phyloP scores from a whole-genome alignment of 2,329 filamentous ascomycete genomes.

The Pyrenophora teres region DNA sequence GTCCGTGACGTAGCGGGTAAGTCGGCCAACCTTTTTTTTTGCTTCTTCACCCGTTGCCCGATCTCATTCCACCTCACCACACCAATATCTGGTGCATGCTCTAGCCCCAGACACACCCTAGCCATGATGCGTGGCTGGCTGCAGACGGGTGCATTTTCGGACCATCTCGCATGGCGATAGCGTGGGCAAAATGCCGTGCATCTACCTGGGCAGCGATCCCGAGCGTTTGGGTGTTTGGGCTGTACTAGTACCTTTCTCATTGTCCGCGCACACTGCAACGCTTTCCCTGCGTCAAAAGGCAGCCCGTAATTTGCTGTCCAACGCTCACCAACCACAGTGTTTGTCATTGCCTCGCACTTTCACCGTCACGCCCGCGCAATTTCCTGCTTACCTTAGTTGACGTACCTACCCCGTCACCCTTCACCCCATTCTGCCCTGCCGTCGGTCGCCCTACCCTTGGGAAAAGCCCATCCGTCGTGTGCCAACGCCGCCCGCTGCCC shows the following conservation, averaged over 20 bases:
- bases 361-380: not conserved
- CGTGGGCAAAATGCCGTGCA: constrained; percentile 13
- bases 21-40: not conserved
- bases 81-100: constrained; percentile 11
- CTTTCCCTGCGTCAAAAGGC: constrained; percentile 10
- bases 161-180: constrained; percentile 7
- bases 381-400: constrained; percentile 9
- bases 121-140: not conserved
- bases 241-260: constrained; percentile 11
- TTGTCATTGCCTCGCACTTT: constrained; percentile 5
- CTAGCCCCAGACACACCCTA: constrained; percentile 5
- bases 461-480: constrained; percentile 23
- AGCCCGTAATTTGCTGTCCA: not conserved
- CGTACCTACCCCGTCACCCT: constrained; percentile 22
- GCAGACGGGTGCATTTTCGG: constrained; percentile 9
- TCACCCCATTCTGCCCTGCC: not conserved
- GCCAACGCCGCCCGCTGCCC: constrained; percentile 5
- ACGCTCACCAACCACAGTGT: constrained; percentile 9
- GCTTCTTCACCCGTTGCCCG: no score
- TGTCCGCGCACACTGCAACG: constrained; percentile 17
- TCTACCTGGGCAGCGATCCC: constrained; percentile 22
- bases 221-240: constrained; percentile 26
- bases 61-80: constrained; percentile 11
- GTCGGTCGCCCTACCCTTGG: constrained; percentile 18
- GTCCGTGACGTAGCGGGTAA: no score